Base-by-base conservation (phyloP, 164 flowering plant species). In the Nymphaea colorata region DNA sequence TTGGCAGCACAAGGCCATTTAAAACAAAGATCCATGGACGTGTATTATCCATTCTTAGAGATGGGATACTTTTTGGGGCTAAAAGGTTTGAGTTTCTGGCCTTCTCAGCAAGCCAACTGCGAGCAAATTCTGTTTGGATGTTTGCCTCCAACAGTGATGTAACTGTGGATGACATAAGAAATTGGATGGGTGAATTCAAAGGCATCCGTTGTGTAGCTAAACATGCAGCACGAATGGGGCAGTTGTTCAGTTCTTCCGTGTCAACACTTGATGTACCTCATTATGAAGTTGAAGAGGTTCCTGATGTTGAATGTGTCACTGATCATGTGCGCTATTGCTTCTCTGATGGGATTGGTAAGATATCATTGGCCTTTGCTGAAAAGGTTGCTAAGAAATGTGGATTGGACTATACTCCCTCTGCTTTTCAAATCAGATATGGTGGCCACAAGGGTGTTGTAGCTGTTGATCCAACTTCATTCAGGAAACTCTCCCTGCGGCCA, bases 201-300 rank as follows among this genome's bases (percentile, higher is more conserved):
- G 81, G 78, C 64, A 90, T 94, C 59, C 87, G 90, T 3, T 85
- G 87, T 59, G 80, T 94, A 41, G 86, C 99, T 1, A 94, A 94
- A 77, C 91, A 96, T 83, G 98, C 99, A 5, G 98, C 99, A 41
- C 81, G 99, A 76, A 94, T 94, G 98, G 98, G 99, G 42, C 99
- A 91, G 67, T 68, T 91, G 65, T 94, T 94, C 72, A 94, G 99
- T 74, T 81, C 98, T 53, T 94, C 99, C 43, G 17, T 0, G 67
- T 96, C 86, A 73, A 86, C 91, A 15, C 8, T 85, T 55, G 69
- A 42, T 53, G 93, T 94, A 45, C 83, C 79, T 0, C 70, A 53
- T 6, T 86, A 79, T 43, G 88, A 92, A 62, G 86, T 91, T 14
- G 88, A 86, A 71, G 74, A 73, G 25, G 88, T 91, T 79, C 92